Evolutionary conservation across 345 rosid genomes (phyloP), one percentile per base, ranked within the genome.

Genomic region (Moricandia moricandioides): DNA sequence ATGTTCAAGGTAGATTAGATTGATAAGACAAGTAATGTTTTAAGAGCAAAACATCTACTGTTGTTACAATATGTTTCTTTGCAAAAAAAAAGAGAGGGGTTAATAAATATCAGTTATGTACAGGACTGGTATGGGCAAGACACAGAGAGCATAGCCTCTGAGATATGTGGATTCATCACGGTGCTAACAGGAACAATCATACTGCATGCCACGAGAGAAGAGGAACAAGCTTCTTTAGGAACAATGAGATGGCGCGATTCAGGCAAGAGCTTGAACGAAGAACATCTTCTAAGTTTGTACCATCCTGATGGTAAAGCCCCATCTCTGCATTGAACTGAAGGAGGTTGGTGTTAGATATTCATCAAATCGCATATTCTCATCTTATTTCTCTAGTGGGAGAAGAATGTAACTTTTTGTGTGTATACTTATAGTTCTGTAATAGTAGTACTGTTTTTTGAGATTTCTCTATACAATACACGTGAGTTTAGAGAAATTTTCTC

Each of bases 121-220:
- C 86, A 87, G 98, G 98, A 91, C 72, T 91, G 97, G 96, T 85
- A 91, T 3, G 98, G 95, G 70, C 97, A 91, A 84, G 65, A 72
- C 59, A 83, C 67, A 8, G 88, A 93, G 63, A 85, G 91, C 77
- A 85, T 91, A 83, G 88, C 91, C 16, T 94, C 97, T 7, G 98
- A 87, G 86, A 79, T 91, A 60, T 91, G 97, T 78, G 98, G 97
- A 65, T 89, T 91, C 81, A 85, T 91, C 79, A 94, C 95, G 1
- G 93, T 94, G 59, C 89, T 89, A 10, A 88, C 96, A 6, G 97
- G 96, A 65, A 89, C 97, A 43, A 76, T 86, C 43, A 87, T 91
- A 71, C 97, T 93, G 69, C 97, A 93, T 73, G 79, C 90, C 8
- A 88, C 96, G 6, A 88, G 86, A 84, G 96, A 89, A 82, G 89